Percentiles rank a stretch among this genome's conserved stretches.
phyloP scores from a whole-genome alignment of 352 stramenopile species.

The Phytophthora cryptogea region DNA sequence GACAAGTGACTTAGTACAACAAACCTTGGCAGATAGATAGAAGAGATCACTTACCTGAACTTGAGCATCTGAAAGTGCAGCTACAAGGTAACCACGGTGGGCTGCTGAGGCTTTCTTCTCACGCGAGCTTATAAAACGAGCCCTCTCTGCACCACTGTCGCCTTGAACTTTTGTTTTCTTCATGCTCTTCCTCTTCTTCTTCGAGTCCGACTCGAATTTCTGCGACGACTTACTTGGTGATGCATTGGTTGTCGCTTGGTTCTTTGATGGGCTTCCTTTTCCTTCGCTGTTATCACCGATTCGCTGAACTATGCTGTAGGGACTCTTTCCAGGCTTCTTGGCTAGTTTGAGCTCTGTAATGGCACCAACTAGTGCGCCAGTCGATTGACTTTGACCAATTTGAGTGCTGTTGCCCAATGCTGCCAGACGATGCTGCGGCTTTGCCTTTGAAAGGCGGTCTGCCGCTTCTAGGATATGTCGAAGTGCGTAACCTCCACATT shows the following conservation, averaged over 20 bases:
- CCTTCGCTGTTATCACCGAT: constrained; percentile 19
- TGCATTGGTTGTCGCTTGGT: constrained; percentile 1
- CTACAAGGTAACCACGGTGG: constrained; percentile 67
- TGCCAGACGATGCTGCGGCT: constrained; percentile 48
- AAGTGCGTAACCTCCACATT: constrained; percentile 53
- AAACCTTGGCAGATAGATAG: background rate
- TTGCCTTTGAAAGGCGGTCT: constrained; percentile 43
- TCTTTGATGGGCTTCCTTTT: constrained; percentile 15
- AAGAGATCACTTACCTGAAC: constrained; percentile 41
- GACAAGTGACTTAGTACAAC: constrained; percentile 1
- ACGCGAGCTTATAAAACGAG: constrained; percentile 52
- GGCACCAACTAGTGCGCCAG: constrained; percentile 46
- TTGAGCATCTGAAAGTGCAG: constrained; percentile 61
- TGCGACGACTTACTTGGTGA: constrained; percentile 13
- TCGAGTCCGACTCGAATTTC: background rate
- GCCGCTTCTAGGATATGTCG: constrained; percentile 76
- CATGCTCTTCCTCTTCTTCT: constrained; percentile 29
- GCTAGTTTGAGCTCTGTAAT: constrained; percentile 43
- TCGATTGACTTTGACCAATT: constrained; percentile 44
- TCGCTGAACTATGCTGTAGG: constrained; percentile 60
- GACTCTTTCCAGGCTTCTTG: constrained; percentile 45
- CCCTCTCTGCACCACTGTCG: constrained; percentile 2
- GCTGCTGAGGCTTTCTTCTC: constrained; percentile 57
- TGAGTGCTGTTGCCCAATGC: constrained; percentile 39
- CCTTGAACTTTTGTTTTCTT: constrained; percentile 15